Evolutionary conservation across 805 yeast genomes (phyloP).

Genomic region (Diddensiella santjacobensis): DNA sequence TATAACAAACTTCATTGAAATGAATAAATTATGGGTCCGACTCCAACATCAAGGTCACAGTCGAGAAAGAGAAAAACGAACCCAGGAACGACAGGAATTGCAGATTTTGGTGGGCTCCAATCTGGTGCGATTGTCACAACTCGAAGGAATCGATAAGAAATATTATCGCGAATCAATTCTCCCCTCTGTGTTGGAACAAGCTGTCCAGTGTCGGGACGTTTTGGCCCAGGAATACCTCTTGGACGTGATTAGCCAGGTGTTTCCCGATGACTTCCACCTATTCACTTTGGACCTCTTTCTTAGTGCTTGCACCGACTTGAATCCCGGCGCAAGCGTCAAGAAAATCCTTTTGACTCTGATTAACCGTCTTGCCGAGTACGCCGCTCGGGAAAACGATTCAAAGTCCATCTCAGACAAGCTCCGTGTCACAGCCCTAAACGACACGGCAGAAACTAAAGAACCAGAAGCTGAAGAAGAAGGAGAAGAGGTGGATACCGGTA

Average conservation of each 20-base stretch:
- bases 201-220: slow-evolving; percentile 85
- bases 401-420: slow-evolving; percentile 17
- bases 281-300: slow-evolving; percentile 66
- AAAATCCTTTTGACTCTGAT: slow-evolving; percentile 67
- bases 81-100: slow-evolving; percentile 78
- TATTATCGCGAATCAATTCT: slow-evolving; percentile 49
- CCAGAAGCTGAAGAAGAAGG: slow-evolving; percentile 12
- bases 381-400: slow-evolving; percentile 22
- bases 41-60: slow-evolving; percentile 94
- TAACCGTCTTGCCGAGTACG: slow-evolving; percentile 44
- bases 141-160: slow-evolving; percentile 60
- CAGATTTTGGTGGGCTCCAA: slow-evolving; percentile 92
- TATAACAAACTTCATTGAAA: slow-evolving; percentile 84
- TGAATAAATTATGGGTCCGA: slow-evolving; percentile 98
- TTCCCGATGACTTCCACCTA: slow-evolving; percentile 89
- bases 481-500: slow-evolving; percentile 7
- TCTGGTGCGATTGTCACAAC: slow-evolving; percentile 80
- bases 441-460: slow-evolving; percentile 1
- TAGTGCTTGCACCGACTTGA: slow-evolving; percentile 59
- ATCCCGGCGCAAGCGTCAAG: slow-evolving; percentile 65
- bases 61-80: slow-evolving; percentile 69
- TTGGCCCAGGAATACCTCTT: slow-evolving; percentile 89
- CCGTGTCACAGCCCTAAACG: slow-evolving; percentile 3
- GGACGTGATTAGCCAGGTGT: slow-evolving; percentile 89
- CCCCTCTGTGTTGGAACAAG: slow-evolving; percentile 82